Conservation (phyloP, 768 basidiomycete genomes). For the Suillus lakei region DNA sequence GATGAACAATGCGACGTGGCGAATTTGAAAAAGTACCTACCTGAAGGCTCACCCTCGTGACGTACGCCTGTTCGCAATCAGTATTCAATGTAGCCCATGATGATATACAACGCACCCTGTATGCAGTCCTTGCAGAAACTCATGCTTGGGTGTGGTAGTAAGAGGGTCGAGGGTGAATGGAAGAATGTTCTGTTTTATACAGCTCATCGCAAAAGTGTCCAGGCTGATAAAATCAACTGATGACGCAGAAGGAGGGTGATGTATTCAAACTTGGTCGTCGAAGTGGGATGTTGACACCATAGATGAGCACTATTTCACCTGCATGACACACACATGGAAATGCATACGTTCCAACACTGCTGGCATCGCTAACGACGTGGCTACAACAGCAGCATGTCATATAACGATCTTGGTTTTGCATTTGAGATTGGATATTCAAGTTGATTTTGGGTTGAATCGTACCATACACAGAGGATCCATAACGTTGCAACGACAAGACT, state of each 20-base stretch:
- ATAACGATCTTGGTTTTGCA: background rate
- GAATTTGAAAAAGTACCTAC: conserved; percentile 27
- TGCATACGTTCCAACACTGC: background rate
- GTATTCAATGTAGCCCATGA: background rate
- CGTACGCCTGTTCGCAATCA: conserved; percentile 44
- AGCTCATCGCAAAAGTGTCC: background rate
- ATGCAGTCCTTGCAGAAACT: conserved; percentile 61
- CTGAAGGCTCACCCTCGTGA: conserved; percentile 53
- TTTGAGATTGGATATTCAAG: background rate
- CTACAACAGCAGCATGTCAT: background rate
- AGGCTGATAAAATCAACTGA: background rate
- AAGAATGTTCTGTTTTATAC: background rate
- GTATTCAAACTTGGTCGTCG: background rate
- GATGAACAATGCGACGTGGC: background rate
- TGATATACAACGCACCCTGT: conserved; percentile 42
- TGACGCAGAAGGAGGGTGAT: background rate
- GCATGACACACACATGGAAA: background rate
- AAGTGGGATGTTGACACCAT: background rate
- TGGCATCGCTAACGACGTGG: background rate
- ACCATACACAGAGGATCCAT: background rate
- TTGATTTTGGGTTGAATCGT: background rate
- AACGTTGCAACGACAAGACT: background rate
- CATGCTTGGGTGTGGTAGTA: conserved; percentile 35
- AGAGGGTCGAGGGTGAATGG: background rate
- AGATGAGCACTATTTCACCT: background rate